Percentiles rank a stretch among this genome's conserved stretches.
Evolutionary conservation across 2,329 filamentous ascomycete genomes (phyloP).

Genomic region (Cadophora sp.): DNA sequence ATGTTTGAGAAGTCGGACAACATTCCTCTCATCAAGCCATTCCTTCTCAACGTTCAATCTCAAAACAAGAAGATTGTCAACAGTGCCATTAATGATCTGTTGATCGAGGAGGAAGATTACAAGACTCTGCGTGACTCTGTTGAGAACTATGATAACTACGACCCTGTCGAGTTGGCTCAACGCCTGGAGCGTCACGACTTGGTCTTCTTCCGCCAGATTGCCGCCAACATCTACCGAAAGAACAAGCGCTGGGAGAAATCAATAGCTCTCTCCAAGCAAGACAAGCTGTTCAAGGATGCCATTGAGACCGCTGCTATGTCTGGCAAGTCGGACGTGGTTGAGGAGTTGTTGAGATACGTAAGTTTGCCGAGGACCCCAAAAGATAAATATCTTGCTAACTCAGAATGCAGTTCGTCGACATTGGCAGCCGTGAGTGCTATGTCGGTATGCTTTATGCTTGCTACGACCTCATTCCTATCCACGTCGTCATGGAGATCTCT

Average conservation of each 20-base stretch:
- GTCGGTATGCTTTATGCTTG: conserved; percentile 99
- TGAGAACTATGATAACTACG: conserved; percentile 99
- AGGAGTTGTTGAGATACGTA: conserved; percentile 96
- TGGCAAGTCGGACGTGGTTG: conserved; percentile 87
- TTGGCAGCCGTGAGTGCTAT: conserved; percentile 98
- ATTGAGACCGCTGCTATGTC: conserved; percentile 97
- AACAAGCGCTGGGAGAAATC: conserved; percentile 99
- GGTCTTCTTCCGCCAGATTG: conserved; percentile 99
- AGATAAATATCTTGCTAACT: conserved; percentile 31
- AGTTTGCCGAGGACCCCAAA: conserved; percentile 55
- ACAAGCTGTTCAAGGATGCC: conserved; percentile 99
- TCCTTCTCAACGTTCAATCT: conserved; percentile 92
- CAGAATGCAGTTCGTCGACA: conserved; percentile 88
- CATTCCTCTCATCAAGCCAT: conserved; percentile 97
- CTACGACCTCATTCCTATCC: conserved; percentile 94
- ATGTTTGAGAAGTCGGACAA: conserved; percentile 99
- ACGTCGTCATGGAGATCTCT: conserved; percentile 92
- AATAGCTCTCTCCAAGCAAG: conserved; percentile 95
- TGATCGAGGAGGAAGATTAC: conserved; percentile 99
- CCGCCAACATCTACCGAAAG: conserved; percentile 98
- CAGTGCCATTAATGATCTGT: conserved; percentile 94
- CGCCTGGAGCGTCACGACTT: conserved; percentile 97
- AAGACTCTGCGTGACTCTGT: conserved; percentile 98
- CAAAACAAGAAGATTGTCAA: conserved; percentile 99
- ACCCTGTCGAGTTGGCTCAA: conserved; percentile 88